Conservation (phyloP, 1,284 basidiomycete genomes). For the Cronartium quercuum region DNA sequence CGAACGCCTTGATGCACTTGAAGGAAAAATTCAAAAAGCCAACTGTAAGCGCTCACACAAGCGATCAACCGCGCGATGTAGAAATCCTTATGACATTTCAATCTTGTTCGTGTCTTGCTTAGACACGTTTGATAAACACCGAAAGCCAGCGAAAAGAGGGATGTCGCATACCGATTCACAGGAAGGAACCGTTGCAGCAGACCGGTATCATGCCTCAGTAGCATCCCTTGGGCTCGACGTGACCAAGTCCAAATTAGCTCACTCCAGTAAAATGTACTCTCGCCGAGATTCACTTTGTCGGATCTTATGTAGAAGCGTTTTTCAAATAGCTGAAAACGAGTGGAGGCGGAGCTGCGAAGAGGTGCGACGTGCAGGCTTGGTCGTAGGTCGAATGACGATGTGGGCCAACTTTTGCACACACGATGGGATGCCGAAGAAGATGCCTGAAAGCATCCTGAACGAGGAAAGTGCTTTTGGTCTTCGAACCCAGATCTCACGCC, state of each 20-base stretch:
- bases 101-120: neutral
- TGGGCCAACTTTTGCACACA: constrained; percentile 1
- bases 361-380: neutral
- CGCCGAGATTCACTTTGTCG: neutral
- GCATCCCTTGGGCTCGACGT: neutral
- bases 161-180: neutral
- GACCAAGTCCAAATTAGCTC: neutral
- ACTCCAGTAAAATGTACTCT: neutral
- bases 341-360: neutral
- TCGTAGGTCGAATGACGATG: neutral
- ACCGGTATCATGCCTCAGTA: neutral
- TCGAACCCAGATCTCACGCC: neutral
- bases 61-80: too few species aligned
- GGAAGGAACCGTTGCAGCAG: neutral
- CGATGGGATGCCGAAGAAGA: neutral
- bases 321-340: neutral
- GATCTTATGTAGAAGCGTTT: neutral
- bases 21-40: constrained; percentile 1
- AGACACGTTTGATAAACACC: constrained; percentile 3
- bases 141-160: neutral
- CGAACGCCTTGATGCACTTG: neutral
- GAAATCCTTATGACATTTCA: too few species aligned
- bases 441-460: neutral
- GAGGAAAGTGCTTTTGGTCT: neutral
- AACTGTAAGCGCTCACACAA: neutral